Evolutionary conservation across 2,329 filamentous ascomycete genomes (phyloP).

Genomic region (Teratosphaeriaceae sp.): DNA sequence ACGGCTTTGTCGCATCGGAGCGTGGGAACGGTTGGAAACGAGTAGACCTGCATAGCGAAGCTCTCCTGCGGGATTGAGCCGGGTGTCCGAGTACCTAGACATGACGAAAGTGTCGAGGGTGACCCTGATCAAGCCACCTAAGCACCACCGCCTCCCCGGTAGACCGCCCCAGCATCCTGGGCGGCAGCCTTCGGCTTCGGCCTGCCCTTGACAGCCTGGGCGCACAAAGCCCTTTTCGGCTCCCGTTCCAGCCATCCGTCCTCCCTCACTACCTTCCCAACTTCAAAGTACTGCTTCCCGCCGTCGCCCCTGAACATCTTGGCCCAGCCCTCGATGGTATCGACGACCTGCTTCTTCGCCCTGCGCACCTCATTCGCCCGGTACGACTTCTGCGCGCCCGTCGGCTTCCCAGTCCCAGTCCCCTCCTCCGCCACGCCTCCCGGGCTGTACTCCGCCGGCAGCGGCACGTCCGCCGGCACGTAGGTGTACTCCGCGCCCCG

Average conservation of each 20-base stretch:
- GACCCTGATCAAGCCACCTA: not conserved
- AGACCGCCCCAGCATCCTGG: conserved; percentile 15
- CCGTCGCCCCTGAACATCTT: conserved; percentile 64
- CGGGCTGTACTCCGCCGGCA: not conserved
- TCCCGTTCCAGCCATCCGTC: conserved; percentile 53
- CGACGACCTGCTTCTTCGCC: conserved; percentile 59
- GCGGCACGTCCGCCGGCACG: conserved; percentile 50
- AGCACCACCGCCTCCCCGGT: conserved; percentile 6
- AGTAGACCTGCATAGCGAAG: too few relatives aligned
- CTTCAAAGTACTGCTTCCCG: conserved; percentile 72
- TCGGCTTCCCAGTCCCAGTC: conserved; percentile 16
- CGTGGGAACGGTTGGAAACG: too few relatives aligned
- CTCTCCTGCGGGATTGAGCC: too few relatives aligned
- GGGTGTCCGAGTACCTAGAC: too few relatives aligned
- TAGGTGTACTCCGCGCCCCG: conserved; percentile 84
- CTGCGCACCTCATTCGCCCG: conserved; percentile 57
- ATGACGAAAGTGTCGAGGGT: too few relatives aligned
- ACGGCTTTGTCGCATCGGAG: too few relatives aligned
- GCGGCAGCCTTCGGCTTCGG: conserved; percentile 36
- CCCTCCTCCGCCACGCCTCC: conserved; percentile 13
- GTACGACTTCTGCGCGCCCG: conserved; percentile 21
- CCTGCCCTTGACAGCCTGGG: conserved; percentile 58
- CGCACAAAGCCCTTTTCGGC: conserved; percentile 36
- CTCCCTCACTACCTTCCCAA: conserved; percentile 64
- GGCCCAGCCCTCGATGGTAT: conserved; percentile 72